Conservation (phyloP, 2,329 filamentous ascomycete species). For the Ophiostoma fasciatum region DNA sequence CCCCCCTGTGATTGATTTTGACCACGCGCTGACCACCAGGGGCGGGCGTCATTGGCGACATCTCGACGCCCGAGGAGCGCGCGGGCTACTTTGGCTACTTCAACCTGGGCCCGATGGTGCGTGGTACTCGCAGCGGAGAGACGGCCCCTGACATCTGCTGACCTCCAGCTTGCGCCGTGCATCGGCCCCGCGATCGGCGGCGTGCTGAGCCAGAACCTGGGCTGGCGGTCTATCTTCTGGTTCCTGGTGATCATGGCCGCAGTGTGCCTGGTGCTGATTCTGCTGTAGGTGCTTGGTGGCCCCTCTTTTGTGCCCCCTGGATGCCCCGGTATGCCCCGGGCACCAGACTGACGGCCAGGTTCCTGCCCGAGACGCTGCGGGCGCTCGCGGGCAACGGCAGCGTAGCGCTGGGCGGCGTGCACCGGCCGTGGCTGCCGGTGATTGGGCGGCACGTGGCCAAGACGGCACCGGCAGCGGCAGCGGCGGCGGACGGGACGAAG, state of each 20-base stretch:
- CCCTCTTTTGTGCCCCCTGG: too few species aligned
- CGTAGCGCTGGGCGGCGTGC: constrained; percentile 8
- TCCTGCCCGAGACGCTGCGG: constrained; percentile 19
- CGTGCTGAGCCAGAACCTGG: constrained; percentile 7
- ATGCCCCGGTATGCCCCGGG: too few species aligned
- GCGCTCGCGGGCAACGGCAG: constrained; percentile 17
- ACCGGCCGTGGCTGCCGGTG: constrained; percentile 12
- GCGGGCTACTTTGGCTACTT: constrained; percentile 21
- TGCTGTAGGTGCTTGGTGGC: constrained; percentile 44
- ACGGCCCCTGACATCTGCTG: background rate
- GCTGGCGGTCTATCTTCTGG: constrained; percentile 11
- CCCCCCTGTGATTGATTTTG: too few species aligned
- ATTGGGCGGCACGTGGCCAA: constrained; percentile 10
- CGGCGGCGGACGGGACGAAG: too few species aligned
- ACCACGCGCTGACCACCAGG: too few species aligned
- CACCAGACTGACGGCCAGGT: constrained; percentile 3
- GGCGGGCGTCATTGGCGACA: constrained; percentile 20
- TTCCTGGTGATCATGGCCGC: constrained; percentile 8
- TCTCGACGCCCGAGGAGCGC: constrained; percentile 18
- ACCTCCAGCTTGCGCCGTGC: constrained; percentile 7
- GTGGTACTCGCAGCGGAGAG: background rate
- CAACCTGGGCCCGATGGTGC: constrained; percentile 19
- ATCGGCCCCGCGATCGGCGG: constrained; percentile 15
- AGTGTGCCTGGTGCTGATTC: constrained; percentile 6
- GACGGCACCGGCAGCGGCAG: too few species aligned